Evolutionary conservation across 2,329 filamentous ascomycete genomes (phyloP), one percentile per base, ranked within the genome.

Genomic region (Tolypocladium ophioglossoides): DNA sequence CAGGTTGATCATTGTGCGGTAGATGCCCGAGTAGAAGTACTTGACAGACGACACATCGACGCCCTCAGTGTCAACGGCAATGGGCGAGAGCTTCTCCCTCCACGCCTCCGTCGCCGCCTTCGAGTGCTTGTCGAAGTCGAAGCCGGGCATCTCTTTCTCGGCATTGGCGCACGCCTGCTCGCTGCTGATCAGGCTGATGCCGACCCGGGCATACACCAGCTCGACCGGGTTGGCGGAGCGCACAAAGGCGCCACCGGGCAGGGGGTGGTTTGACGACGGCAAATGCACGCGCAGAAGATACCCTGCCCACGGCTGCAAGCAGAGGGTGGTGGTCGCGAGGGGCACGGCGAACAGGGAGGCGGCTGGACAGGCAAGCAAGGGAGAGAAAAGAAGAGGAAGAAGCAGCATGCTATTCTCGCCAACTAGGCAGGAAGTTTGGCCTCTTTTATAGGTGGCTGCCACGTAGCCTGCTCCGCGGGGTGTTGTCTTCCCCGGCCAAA

Each of bases 11-110:
- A 88, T 81, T 3, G 82, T 78, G n/a, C 85, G 74, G 63, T 89
- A 89, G n/a, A 84, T 75, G 3, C 84, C 85, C 46, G 82, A 86
- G 75, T 85, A 89, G 60, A 89, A 87, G 20, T 80, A 78, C n/a
- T 68, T 81, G 55, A 84, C 71, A 1, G 85, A 64, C 0, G 78
- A 76, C 10, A 72, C 63, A 55, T 78, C 75, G 1, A 83, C 80
- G 0, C 78, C 72, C 1, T 64, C 72, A 0, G 76, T 68, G 40
- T 83, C 75, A 6, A 88, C 67, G 2, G 70, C 71, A 48, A 89
- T 76, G 0, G 79, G 76, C 18, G 72, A 74, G 41, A 89, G 66
- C 63, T 89, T 88, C 16, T 76, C 64, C 51, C 71, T 72, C 86
- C 86, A 89, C 0, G 73, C 78, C 11, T 72, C 65, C 37, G 79